These are phyloP conservation scores for Kwoniella pini DNA, from an alignment of 768 basidiomycete genomes.

Conservation along the genomic window DNA sequence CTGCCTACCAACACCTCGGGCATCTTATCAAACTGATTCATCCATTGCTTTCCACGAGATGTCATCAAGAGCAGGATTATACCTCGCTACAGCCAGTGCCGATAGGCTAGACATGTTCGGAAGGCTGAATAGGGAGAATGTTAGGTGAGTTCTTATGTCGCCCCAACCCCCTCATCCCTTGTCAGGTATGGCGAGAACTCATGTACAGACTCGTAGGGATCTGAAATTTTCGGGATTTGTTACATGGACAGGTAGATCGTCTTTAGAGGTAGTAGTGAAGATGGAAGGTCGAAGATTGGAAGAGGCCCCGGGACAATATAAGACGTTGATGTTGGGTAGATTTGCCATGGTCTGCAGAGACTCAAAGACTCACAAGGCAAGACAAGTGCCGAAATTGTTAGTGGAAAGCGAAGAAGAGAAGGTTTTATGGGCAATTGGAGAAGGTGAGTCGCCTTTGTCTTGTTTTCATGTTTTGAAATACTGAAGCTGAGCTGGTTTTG, in stretches of 20 bases:
- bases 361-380: constrained; percentile 65
- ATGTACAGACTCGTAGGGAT: constrained; percentile 58
- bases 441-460: constrained; percentile 56
- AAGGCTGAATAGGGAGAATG: constrained; percentile 44
- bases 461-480: constrained; percentile 51
- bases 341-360: constrained; percentile 88
- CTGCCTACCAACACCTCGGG: constrained; percentile 40
- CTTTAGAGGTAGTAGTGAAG: constrained; percentile 83
- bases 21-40: constrained; percentile 11
- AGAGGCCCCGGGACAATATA: constrained; percentile 64
- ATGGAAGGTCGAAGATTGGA: constrained; percentile 66
- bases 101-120: constrained; percentile 61
- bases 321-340: constrained; percentile 61
- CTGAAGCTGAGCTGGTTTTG: not conserved
- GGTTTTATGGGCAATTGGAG: constrained; percentile 66
- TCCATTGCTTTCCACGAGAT: constrained; percentile 59
- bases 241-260: constrained; percentile 71
- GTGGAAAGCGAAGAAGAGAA: constrained; percentile 67
- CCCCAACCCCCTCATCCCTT: too few relatives aligned
- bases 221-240: constrained; percentile 77
- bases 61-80: constrained; percentile 68
- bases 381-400: constrained; percentile 65
- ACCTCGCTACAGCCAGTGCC: constrained; percentile 80
- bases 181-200: too few relatives aligned
- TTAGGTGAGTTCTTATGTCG: constrained; percentile 39